Base-by-base conservation (phyloP, 2,329 filamentous ascomycete genomes). In the Alternaria longipes region DNA sequence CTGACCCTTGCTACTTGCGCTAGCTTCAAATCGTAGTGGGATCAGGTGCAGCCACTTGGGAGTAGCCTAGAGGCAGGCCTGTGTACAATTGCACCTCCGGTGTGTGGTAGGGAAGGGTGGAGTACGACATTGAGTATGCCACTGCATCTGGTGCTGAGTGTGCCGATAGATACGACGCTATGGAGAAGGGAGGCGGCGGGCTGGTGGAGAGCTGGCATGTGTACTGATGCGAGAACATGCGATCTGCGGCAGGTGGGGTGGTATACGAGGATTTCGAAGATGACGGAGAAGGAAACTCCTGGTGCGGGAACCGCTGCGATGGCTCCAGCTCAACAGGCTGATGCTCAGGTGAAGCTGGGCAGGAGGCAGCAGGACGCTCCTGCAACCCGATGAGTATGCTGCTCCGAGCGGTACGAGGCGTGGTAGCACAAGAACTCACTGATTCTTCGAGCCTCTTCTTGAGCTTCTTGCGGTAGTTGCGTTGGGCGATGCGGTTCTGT, bases 401-500 rank as follows among this genome's bases (percentile, higher is more conserved):
- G 51, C 55, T 55, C 58, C 55, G 63, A 62, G 62, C 32, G 30
- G 56, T 63, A 59, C 58, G 53, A 65, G 52, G 26, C 32, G 24
- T 30, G 54, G 52, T 49, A 56, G 41, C 53, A 56, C 54, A 57
- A 41, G 34, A 57, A 73, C 70, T 65, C 49, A 73, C 68, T 71
- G 94, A 86, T 76, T 94, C 91, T 84, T 94, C 91, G 76, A 95
- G 85, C 74, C 91, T 89, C 84, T 90, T 91, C 90, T 95, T 94
- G 72, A 94, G 89, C 88, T 94, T 94, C 88, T 94, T 94, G 86
- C 92, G 93, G 84, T 97, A 97, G 84, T 97, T 97, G 74, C 94
- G 90, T 83, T 98, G 94, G 70, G 94, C 94, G 85, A 98, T 97
- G 71, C 94, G 90, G 83, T 98, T 98, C 82, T 98, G 94, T 83